Evolutionary conservation across 164 flowering plant genomes (phyloP), one percentile per base, ranked within the genome.

Genomic region (Umbilicus rupestris): DNA sequence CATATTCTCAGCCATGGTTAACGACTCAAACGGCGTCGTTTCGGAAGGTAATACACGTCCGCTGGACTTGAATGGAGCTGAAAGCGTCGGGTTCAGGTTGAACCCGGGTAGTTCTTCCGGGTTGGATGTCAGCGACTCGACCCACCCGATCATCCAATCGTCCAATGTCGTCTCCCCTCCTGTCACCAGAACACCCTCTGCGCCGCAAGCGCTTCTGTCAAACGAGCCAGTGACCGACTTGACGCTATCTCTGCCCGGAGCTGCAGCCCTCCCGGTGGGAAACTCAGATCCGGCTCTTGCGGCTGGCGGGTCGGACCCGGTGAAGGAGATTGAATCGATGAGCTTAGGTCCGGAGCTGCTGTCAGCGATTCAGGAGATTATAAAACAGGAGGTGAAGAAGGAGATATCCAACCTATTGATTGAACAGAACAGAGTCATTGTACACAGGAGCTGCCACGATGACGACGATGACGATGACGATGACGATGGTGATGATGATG

Each of bases 1-100:
- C 66, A 81, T 74, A 73, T 67, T 19, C 67, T 26, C 77, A 1
- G 66, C 15, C 15, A 7, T 57, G 39, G 33, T 19, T 14, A 73
- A 6, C 5, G 64, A 62, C 3, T 2, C 4, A 15, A 63, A 41
- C 65, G 65, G 42, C 29, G 46, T 20, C 65, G 65, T 63, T 37
- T 63, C 10, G 45, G 42, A n/a, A 6, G 6, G 29, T 20, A n/a
- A 20, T 16, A 16, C 8, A 17, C 29, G 65, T 26, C 65, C 45
- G 65, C 42, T 37, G n/a, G n/a, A n/a, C n/a, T n/a, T n/a, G 65
- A 63, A 41, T 17, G 3, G 65, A 5, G 65, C 45, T 9, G 65
- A 39, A 1, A 33, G 65, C 28, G 14, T 35, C 7, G 42, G 30
- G 8, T 12, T 1, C 58, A 30, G 58, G 58, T 52, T 55, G 60